A percentile compares a stretch with the other conserved stretches of the same genome.
phyloP scores from a whole-genome alignment of 495 filamentous ascomycete genomes.

The Hyphodiscus hymeniophilus region DNA sequence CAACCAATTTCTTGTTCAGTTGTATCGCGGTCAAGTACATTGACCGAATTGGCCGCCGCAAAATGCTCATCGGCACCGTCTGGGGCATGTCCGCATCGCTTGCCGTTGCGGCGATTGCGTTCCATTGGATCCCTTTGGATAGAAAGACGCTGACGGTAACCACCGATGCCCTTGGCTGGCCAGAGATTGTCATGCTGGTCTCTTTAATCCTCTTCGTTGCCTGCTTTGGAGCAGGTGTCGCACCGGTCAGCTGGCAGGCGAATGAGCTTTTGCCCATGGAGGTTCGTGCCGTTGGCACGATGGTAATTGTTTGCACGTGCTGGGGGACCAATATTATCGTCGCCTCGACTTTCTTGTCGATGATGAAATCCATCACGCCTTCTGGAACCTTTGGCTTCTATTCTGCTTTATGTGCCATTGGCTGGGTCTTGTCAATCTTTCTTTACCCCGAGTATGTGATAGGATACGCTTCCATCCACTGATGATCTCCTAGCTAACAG shows the following conservation, averaged over 20 bases:
- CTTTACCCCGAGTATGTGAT: constrained; percentile 47
- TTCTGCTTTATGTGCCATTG: constrained; percentile 35
- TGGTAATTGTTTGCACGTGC: constrained; percentile 39
- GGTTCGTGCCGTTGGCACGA: constrained; percentile 43
- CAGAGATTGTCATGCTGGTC: constrained; percentile 33
- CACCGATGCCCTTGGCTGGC: constrained; percentile 19
- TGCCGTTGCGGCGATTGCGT: constrained; percentile 34
- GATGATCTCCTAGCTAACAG: too few species aligned
- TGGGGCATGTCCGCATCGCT: constrained; percentile 31
- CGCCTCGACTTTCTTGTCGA: constrained; percentile 40
- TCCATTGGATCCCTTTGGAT: constrained; percentile 41
- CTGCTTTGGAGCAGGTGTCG: constrained; percentile 36
- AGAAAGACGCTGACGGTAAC: constrained; percentile 18
- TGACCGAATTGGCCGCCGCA: constrained; percentile 38
- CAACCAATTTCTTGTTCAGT: constrained; percentile 44
- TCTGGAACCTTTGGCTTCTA: constrained; percentile 45
- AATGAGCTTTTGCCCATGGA: constrained; percentile 43
- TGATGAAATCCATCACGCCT: constrained; percentile 38
- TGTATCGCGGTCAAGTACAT: constrained; percentile 38
- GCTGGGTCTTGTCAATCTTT: constrained; percentile 30
- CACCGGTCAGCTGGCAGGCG: constrained; percentile 39
- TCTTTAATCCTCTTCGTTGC: constrained; percentile 37
- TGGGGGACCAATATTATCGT: constrained; percentile 45
- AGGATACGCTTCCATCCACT: too few species aligned
- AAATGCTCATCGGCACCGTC: constrained; percentile 35